Base-by-base conservation (phyloP, 495 filamentous ascomycete genomes). In the Daldinia caldariorum region DNA sequence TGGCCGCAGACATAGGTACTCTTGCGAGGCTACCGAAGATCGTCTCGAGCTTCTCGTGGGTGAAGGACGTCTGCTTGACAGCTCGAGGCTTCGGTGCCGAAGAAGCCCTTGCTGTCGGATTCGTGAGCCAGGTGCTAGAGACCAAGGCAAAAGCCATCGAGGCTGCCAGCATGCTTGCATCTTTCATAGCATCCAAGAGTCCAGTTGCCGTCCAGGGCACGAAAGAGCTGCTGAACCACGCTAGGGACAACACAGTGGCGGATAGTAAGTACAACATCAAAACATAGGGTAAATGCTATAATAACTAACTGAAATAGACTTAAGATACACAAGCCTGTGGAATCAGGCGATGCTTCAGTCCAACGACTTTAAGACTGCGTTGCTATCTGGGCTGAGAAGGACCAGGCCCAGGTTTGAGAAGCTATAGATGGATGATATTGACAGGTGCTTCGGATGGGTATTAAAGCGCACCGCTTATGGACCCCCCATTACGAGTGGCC, bases 1-100 rank as follows among this genome's bases (percentile, higher is more conserved):
- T 99, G 31, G 95, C 95, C 12, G 95, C 95, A 14, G 95, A 99
- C 78, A 89, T 98, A 53, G 95, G 95, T 14, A 97, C 94, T 1
- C 80, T 99, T 41, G 88, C 85, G 20, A 90, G 95, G 2, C 81
- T 99, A 45, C 95, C 95, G 34, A 95, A 96, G 79, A 82, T 91
- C 7, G 93, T 97, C 5, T 89, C 90, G 1, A 89, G 82, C 63
- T 80, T 81, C 61, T 90, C 89, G 9, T 99, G 94, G 94, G 92
- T 97, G 31, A 97, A 97, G 79, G 96, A 98, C 38, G 90, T 98
- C 0, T 88, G 88, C 57, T 79, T 97, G 64, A 90, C 90, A 6
- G 94, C 91, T 29, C 80, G 96, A 38, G 77, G 87, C 54, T 99
- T 97, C 71, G 86, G 82, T 2, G 89, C 91, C 0, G 85, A 90